Conservation (phyloP, 2,329 filamentous ascomycete species). For the Dryadomyces quercus-mongolicae region DNA sequence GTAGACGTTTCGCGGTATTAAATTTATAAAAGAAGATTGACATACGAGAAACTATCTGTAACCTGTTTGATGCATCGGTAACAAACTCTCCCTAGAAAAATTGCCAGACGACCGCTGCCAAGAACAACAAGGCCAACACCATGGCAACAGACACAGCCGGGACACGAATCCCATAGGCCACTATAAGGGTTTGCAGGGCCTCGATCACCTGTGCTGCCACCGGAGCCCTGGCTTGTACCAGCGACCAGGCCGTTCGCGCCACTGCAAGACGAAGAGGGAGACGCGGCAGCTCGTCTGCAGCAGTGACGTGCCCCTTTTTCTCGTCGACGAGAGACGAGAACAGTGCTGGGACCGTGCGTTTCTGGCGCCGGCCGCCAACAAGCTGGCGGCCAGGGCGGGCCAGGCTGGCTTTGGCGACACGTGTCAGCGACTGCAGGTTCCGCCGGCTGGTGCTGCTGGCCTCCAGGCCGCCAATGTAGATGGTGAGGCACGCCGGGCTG, state of each 20-base stretch:
- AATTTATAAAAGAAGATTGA: too few relatives aligned
- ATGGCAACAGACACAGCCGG: neutral
- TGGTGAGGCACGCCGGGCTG: slow-evolving; percentile 30
- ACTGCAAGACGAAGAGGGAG: neutral
- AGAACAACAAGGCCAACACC: neutral
- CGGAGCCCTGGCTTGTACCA: neutral
- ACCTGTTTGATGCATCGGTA: neutral
- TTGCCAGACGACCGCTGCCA: neutral
- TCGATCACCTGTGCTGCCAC: neutral
- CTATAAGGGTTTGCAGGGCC: neutral
- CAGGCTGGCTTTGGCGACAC: slow-evolving; percentile 6
- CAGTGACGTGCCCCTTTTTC: neutral
- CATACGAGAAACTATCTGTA: too few relatives aligned
- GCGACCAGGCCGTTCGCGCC: neutral
- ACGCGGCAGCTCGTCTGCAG: neutral
- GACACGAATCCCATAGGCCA: neutral
- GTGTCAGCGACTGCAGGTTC: neutral
- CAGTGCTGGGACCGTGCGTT: neutral
- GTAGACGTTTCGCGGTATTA: too few relatives aligned
- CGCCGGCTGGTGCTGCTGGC: neutral
- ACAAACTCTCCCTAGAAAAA: neutral
- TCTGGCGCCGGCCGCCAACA: slow-evolving; percentile 5
- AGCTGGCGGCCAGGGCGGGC: slow-evolving; percentile 11
- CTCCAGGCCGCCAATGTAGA: slow-evolving; percentile 11
- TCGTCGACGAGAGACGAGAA: neutral